Percentiles rank a stretch among this genome's conserved stretches.
Evolutionary conservation across 192 early-diverging fungal genomes (phyloP).

Genomic region (Linnemannia zychae): DNA sequence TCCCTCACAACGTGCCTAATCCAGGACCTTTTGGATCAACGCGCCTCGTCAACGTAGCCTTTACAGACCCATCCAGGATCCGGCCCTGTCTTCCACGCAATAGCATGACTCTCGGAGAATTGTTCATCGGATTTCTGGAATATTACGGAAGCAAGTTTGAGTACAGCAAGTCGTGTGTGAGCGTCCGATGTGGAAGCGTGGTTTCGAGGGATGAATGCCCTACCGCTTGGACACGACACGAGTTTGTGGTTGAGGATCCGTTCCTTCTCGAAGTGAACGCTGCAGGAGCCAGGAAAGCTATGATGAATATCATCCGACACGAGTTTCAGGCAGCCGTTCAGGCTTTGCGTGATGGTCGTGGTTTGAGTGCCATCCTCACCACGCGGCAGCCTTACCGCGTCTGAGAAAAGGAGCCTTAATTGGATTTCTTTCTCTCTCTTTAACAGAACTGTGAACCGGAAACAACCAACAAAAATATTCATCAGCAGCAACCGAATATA

Average conservation of each 20-base stretch:
- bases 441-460: neutral
- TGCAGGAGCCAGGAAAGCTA: conserved; percentile 30
- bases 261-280: conserved; percentile 46
- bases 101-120: conserved; percentile 46
- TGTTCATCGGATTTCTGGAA: conserved; percentile 52
- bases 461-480: neutral
- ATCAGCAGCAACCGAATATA: neutral
- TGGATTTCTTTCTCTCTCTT: neutral
- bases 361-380: conserved; percentile 40
- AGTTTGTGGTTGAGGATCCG: conserved; percentile 50
- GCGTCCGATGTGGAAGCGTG: conserved; percentile 44
- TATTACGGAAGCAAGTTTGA: conserved; percentile 53
- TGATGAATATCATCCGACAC: conserved; percentile 53
- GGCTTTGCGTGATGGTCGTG: conserved; percentile 43
- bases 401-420: neutral
- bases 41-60: conserved; percentile 43
- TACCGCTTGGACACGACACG: conserved; percentile 21
- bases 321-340: conserved; percentile 53
- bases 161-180: conserved; percentile 41
- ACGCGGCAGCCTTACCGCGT: conserved; percentile 23
- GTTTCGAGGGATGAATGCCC: conserved; percentile 27
- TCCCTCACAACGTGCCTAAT: conserved; percentile 49
- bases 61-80: conserved; percentile 49
- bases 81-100: conserved; percentile 43
- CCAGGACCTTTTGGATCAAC: conserved; percentile 35